phyloP scores from a whole-genome alignment of 257 asterid species.

The Solanum sejunctum region DNA sequence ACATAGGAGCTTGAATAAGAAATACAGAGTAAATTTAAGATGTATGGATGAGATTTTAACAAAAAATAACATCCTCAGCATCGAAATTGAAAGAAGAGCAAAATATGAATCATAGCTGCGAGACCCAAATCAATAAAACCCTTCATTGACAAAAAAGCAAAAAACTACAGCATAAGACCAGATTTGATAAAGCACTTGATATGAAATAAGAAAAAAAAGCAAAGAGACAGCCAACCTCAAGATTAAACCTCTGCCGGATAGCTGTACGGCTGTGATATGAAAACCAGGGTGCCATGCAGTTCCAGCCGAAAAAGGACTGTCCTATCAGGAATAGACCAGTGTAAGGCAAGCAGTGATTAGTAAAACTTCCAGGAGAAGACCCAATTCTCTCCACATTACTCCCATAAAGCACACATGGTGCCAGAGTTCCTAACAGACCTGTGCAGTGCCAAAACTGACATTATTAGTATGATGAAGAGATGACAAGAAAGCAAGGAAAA shows the following conservation, averaged over 20 bases:
- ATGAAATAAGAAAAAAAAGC: background rate
- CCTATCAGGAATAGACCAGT: conserved; percentile 56
- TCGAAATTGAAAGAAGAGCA: background rate
- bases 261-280: conserved; percentile 63
- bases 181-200: background rate
- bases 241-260: conserved; percentile 55
- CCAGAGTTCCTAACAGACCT: conserved; percentile 63
- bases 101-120: background rate
- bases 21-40: background rate
- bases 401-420: conserved; percentile 71
- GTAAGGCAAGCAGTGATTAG: conserved; percentile 69
- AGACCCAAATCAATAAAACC: background rate
- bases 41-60: background rate
- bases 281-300: conserved; percentile 69
- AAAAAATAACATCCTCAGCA: background rate
- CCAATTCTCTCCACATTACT: conserved; percentile 58
- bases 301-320: conserved; percentile 53
- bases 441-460: conserved; percentile 1
- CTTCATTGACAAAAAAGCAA: background rate
- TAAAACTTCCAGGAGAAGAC: conserved; percentile 37
- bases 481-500: background rate
- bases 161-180: background rate
- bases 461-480: background rate
- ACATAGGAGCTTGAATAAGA: background rate
- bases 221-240: conserved; percentile 34